Conservation (phyloP, 2,329 filamentous ascomycete species). For the Microdochium nivale region DNA sequence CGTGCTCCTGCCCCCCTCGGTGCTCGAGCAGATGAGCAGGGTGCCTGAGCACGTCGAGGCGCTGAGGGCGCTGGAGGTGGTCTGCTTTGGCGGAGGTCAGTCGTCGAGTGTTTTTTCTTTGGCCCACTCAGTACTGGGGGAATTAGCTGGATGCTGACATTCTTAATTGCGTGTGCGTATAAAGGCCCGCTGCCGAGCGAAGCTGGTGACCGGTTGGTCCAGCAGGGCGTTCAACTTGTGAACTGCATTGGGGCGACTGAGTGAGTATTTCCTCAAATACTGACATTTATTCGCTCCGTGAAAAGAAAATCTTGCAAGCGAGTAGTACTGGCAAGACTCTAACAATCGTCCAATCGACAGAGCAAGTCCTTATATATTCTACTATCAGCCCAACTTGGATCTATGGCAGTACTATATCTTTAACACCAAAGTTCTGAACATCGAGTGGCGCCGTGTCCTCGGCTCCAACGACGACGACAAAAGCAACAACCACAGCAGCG, state of each 20-base stretch:
- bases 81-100: conserved; percentile 22
- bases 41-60: conserved; percentile 13
- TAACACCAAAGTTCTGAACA: conserved; percentile 24
- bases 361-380: conserved; percentile 18
- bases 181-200: conserved; percentile 5
- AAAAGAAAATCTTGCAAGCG: no score
- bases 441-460: conserved; percentile 20
- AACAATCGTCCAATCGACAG: conserved; percentile 9
- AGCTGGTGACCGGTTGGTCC: conserved; percentile 21
- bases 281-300: no score
- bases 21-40: conserved; percentile 27
- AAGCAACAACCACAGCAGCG: not conserved
- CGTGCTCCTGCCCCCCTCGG: conserved; percentile 23
- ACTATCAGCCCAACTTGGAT: conserved; percentile 16
- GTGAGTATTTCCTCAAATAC: conserved; percentile 16
- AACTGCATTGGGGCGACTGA: conserved; percentile 29
- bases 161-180: not conserved
- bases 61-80: conserved; percentile 17
- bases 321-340: conserved; percentile 3
- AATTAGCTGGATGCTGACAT: not conserved
- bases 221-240: conserved; percentile 16
- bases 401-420: conserved; percentile 30
- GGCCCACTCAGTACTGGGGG: not conserved
- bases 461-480: not conserved
- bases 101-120: not conserved